Evolutionary conservation across 371 early-diverging fungal genomes (phyloP), one percentile per base, ranked within the genome.

Genomic region (Circinella minor): DNA sequence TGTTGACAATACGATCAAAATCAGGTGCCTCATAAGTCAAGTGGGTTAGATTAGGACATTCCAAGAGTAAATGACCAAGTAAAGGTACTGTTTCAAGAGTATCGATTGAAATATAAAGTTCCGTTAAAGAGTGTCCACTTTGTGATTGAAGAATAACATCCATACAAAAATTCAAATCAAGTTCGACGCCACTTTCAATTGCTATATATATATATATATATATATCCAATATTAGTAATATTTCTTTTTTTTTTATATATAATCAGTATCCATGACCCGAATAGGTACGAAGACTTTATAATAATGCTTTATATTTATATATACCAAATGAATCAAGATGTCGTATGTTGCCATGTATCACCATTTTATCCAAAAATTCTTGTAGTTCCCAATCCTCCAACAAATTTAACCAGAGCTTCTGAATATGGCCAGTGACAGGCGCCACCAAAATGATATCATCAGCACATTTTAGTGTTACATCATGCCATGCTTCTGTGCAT

Each of bases 91-190:
- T 57, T 18, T 34, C 57, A 8, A 34, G 57, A 34, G 36, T 57
- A 34, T 57, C 57, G n/a, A 57, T 27, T 6, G 57, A 57, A 14
- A 57, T 57, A n/a, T 57, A 57, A 6, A 57, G 36, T n/a, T 57
- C 57, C 6, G 57, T 57, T n/a, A 57, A 57, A 18, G 57, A 57
- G 14, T 34, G 7, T 1, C 57, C 34, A n/a, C 57, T 57, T 57
- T 57, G 57, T 27, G 57, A 57, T 34, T 57, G 57, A 57, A 57
- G 34, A 18, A 57, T n/a, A 11, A 57, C 57, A n/a, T 57, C 57
- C 34, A 34, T 57, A n/a, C 57, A 57, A 34, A 27, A 57, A 10
- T 20, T 14, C 27, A 27, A 27, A 34, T 57, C 27, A 27, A 57
- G 36, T 14, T 57, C 27, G 11, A 27, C 57, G 4, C 57, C 57